These are phyloP conservation scores for Penicillium psychrofluorescens DNA, from an alignment of 495 filamentous ascomycete species.

Conservation along the genomic window DNA sequence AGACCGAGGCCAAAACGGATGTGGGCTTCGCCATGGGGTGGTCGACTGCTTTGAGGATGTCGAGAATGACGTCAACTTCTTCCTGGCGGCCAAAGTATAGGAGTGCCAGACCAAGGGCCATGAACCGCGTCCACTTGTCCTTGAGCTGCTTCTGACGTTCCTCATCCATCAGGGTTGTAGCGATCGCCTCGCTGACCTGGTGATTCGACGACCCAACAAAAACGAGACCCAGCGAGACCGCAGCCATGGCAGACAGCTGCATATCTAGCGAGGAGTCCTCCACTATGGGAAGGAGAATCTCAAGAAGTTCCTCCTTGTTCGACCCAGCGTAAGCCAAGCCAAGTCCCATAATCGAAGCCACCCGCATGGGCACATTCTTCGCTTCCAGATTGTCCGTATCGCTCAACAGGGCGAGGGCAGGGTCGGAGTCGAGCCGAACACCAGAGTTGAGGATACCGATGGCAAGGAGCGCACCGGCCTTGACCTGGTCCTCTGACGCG, in stretches of 20 bases:
- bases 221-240: conserved; percentile 80
- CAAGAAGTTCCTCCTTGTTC: conserved; percentile 75
- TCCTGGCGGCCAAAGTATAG: conserved; percentile 95
- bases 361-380: conserved; percentile 67
- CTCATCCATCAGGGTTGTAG: conserved; percentile 85
- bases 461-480: conserved; percentile 81
- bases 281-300: conserved; percentile 78
- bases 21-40: conserved; percentile 92
- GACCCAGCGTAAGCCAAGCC: conserved; percentile 91
- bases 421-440: conserved; percentile 77
- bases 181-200: conserved; percentile 80
- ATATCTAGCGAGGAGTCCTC: conserved; percentile 75
- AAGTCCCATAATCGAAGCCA: conserved; percentile 89
- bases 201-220: conserved; percentile 89
- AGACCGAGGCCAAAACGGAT: conserved; percentile 84
- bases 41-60: conserved; percentile 90
- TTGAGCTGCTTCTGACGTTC: conserved; percentile 81
- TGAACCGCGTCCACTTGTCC: conserved; percentile 96
- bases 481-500: conserved; percentile 72
- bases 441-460: conserved; percentile 92
- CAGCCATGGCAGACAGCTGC: conserved; percentile 95
- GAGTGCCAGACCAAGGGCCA: conserved; percentile 88
- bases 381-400: conserved; percentile 68
- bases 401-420: conserved; percentile 75
- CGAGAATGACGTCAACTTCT: conserved; percentile 90